A percentile compares a stretch with the other conserved stretches of the same genome.
Conservation (phyloP, 2,329 filamentous ascomycete genomes). For the Colletotrichum magnum region DNA sequence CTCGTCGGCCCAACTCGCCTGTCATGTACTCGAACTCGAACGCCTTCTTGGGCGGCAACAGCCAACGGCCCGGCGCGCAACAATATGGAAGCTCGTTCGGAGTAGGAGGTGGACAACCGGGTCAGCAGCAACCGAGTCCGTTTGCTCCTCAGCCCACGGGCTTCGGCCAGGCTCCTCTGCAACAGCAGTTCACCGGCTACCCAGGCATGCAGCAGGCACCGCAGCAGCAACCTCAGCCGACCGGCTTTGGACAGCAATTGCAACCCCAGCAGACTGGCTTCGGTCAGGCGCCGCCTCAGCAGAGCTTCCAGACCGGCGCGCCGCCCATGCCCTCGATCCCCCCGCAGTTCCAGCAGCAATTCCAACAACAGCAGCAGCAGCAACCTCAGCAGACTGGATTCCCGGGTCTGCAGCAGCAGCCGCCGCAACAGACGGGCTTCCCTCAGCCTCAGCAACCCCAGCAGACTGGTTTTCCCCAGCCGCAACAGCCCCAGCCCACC, state of each 20-base stretch:
- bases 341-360: constrained; percentile 72
- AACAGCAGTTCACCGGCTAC: constrained; percentile 74
- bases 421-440: constrained; percentile 60
- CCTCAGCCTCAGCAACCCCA: constrained; percentile 57
- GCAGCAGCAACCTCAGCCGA: constrained; percentile 63
- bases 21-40: constrained; percentile 92
- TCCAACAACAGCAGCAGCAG: constrained; percentile 67
- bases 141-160: constrained; percentile 74
- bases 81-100: constrained; percentile 69
- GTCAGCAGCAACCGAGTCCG: constrained; percentile 66
- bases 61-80: constrained; percentile 78
- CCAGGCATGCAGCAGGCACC: constrained; percentile 71
- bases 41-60: constrained; percentile 86
- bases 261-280: constrained; percentile 81
- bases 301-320: constrained; percentile 72
- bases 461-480: constrained; percentile 61
- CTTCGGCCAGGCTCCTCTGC: constrained; percentile 68
- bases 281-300: constrained; percentile 68
- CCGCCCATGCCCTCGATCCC: constrained; percentile 73
- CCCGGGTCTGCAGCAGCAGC: constrained; percentile 63
- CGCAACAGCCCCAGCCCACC: constrained; percentile 56
- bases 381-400: constrained; percentile 59
- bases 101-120: constrained; percentile 58
- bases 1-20: constrained; percentile 33
- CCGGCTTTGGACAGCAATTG: constrained; percentile 59